A percentile compares a stretch with the other conserved stretches of the same genome.
Evolutionary conservation across 1,284 basidiomycete genomes (phyloP).

Genomic region (Ganoderma sp.): DNA sequence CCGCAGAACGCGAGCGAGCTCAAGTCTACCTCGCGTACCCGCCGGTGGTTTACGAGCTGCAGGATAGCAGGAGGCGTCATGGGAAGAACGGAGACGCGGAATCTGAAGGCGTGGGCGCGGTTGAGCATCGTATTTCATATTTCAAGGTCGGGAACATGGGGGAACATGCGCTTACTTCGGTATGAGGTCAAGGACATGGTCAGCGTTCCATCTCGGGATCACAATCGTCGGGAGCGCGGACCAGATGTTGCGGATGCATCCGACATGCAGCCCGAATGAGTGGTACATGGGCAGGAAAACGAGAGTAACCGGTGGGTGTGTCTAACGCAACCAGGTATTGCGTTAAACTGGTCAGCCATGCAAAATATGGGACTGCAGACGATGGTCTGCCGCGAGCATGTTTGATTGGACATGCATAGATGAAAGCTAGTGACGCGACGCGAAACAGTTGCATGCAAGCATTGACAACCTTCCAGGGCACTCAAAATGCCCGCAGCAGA

Average conservation of each 20-base stretch:
- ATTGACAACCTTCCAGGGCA: background rate
- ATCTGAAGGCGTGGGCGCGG: conserved; percentile 43
- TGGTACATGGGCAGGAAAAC: conserved; percentile 75
- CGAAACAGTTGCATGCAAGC: background rate
- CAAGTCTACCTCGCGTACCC: conserved; percentile 56
- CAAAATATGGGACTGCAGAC: background rate
- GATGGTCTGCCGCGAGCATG: conserved; percentile 1
- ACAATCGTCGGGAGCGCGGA: conserved; percentile 54
- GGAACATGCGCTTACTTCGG: conserved; percentile 47
- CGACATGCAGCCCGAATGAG: conserved; percentile 63
- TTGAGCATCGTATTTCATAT: background rate
- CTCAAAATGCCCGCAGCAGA: background rate
- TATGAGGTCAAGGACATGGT: conserved; percentile 49
- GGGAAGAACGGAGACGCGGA: conserved; percentile 53
- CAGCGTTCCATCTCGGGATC: conserved; percentile 64
- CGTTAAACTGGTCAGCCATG: background rate
- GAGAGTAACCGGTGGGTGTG: conserved; percentile 48
- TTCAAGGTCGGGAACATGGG: background rate
- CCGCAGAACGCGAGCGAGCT: conserved; percentile 53
- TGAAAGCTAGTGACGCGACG: background rate
- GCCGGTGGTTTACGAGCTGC: conserved; percentile 64
- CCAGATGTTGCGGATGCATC: conserved; percentile 54
- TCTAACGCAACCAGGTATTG: conserved; percentile 7
- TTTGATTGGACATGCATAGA: background rate
- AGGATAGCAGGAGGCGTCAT: conserved; percentile 72